These are phyloP conservation scores for Cenchrus fungigraminus DNA, from an alignment of 176 grass and related monocot species.

Conservation along the genomic window DNA sequence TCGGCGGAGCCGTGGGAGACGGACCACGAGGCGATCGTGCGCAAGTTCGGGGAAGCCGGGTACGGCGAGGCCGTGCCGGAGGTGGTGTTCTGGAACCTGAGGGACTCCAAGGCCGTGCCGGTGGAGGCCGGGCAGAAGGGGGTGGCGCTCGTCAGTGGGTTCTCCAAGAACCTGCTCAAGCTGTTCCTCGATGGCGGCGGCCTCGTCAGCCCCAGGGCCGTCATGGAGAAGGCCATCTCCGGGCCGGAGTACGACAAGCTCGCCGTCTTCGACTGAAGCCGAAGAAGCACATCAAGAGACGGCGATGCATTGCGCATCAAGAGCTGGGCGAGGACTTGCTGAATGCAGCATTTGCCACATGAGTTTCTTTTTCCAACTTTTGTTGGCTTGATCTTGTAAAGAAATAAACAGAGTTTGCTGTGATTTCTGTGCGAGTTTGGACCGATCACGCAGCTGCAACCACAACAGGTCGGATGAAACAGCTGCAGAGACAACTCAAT, in stretches of 20 bases:
- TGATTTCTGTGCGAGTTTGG: too few species aligned
- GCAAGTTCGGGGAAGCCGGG: slow-evolving; percentile 63
- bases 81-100: slow-evolving; percentile 88
- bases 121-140: slow-evolving; percentile 57
- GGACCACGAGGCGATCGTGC: slow-evolving; percentile 69
- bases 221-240: slow-evolving; percentile 73
- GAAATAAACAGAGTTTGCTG: background rate
- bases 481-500: too few species aligned
- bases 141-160: slow-evolving; percentile 81
- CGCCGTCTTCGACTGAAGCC: slow-evolving; percentile 35
- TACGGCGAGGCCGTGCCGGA: slow-evolving; percentile 66
- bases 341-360: slow-evolving; percentile 11
- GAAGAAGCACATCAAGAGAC: background rate
- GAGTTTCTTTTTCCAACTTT: background rate
- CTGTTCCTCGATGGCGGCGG: slow-evolving; percentile 61
- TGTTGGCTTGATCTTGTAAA: slow-evolving; percentile 14
- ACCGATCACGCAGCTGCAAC: too few species aligned
- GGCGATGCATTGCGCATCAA: background rate
- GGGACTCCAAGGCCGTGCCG: slow-evolving; percentile 59
- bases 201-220: slow-evolving; percentile 36
- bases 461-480: too few species aligned
- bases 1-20: slow-evolving; percentile 73
- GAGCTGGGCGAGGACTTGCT: background rate
- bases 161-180: slow-evolving; percentile 85
- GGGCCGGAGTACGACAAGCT: slow-evolving; percentile 65